phyloP scores from a whole-genome alignment of 371 early-diverging fungal species.

The Entomophthora muscae region DNA sequence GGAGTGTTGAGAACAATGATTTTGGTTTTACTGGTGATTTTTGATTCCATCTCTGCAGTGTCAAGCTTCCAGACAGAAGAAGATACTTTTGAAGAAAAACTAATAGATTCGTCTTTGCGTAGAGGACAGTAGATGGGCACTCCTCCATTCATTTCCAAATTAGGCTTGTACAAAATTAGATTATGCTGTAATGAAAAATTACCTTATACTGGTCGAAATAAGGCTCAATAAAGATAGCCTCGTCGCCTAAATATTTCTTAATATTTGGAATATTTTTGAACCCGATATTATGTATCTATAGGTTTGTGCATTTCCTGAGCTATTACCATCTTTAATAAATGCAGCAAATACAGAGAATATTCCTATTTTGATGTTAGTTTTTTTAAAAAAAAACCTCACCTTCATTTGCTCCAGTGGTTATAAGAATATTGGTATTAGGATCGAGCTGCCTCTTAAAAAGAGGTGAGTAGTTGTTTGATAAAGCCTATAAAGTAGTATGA shows the following conservation, averaged over 20 bases:
- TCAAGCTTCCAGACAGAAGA: slow-evolving; percentile 71
- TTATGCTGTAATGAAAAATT: slow-evolving; percentile 14
- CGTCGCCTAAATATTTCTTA: slow-evolving; percentile 55
- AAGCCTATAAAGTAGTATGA: slow-evolving; percentile 31
- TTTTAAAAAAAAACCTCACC: too few species aligned
- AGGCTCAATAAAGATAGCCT: slow-evolving; percentile 84
- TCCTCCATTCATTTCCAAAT: slow-evolving; percentile 79
- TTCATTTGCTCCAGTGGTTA: slow-evolving; percentile 88
- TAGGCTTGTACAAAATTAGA: slow-evolving; percentile 26
- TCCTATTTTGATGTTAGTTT: not conserved
- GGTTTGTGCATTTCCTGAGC: too few species aligned
- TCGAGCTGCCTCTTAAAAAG: slow-evolving; percentile 44
- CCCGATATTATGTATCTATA: too few species aligned
- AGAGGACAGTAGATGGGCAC: slow-evolving; percentile 71
- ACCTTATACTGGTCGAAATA: slow-evolving; percentile 88
- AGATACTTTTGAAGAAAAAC: slow-evolving; percentile 23
- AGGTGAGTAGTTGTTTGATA: slow-evolving; percentile 54
- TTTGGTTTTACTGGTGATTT: slow-evolving; percentile 62
- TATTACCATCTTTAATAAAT: slow-evolving; percentile 7
- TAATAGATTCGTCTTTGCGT: slow-evolving; percentile 27
- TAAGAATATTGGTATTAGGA: slow-evolving; percentile 65
- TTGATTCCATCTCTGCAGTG: slow-evolving; percentile 53
- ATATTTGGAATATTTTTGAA: too few species aligned
- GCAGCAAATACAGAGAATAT: slow-evolving; percentile 1
- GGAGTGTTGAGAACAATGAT: slow-evolving; percentile 89